A percentile compares a stretch with the other conserved stretches of the same genome.
phyloP scores from a whole-genome alignment of 2,329 filamentous ascomycete species.

The Epichloe coenophiala region DNA sequence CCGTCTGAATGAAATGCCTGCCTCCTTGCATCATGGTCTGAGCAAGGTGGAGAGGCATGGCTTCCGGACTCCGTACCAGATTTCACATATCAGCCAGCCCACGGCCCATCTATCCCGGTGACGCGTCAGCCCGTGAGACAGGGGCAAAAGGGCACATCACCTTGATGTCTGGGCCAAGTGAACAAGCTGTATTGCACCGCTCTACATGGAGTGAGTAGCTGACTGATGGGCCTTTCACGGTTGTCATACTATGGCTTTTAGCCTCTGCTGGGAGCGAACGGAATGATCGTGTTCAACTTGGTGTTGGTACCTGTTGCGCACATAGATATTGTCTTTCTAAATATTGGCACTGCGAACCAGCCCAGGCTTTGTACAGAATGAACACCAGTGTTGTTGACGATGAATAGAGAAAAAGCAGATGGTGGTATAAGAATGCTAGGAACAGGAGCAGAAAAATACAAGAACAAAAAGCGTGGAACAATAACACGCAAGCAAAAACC shows the following conservation, averaged over 20 bases:
- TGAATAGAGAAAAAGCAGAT: background rate
- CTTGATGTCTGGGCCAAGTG: too few relatives aligned
- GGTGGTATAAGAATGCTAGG: conserved; percentile 1
- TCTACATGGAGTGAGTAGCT: background rate
- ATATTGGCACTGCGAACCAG: background rate
- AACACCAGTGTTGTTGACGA: background rate
- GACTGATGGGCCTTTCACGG: background rate
- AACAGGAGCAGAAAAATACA: background rate
- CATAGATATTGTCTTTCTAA: background rate
- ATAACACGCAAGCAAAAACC: background rate
- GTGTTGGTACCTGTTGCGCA: background rate
- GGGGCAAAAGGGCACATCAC: background rate
- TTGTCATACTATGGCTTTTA: background rate
- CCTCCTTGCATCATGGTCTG: conserved; percentile 2
- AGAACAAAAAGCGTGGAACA: background rate
- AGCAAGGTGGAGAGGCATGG: background rate
- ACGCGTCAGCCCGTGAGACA: background rate
- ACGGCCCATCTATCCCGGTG: background rate
- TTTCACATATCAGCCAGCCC: too few relatives aligned
- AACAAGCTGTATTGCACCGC: background rate
- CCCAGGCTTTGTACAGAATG: background rate
- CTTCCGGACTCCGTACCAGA: background rate
- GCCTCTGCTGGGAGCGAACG: background rate
- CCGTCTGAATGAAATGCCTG: background rate
- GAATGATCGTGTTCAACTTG: background rate